Base-by-base conservation (phyloP, 176 grass and related monocot genomes). In the Olyra latifolia region DNA sequence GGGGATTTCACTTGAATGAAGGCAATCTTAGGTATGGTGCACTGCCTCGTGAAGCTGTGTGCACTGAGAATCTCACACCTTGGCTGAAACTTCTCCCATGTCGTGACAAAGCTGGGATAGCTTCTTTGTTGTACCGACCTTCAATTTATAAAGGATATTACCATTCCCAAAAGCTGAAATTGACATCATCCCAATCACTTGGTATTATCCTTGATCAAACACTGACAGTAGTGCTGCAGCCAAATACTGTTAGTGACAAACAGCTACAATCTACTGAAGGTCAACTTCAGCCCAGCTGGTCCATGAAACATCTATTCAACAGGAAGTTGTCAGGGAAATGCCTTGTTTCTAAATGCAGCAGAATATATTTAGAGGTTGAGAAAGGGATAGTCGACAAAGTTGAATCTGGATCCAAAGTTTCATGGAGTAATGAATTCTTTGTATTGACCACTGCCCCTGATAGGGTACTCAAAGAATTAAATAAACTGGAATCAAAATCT, bases 51-150 rank as follows among this genome's bases (percentile, higher is more conserved):
- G 96, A 98, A 74, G 96, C 96, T 27, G 88, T 95, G 17, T 99
- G 96, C 78, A 99, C 96, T 22, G 92, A 99, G 74, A 99, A 99
- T 76, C 88, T 98, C 27, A 99, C 96, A 66, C 96, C 96, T 78
- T 99, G 92, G 92, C 86, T 99, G 80, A 99, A 99, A 84, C 87
- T 95, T 78, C 93, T 99, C 38, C 92, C 96, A 11, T 98, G 96
- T 49, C 88, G 96, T 57, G 96, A 99, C 87, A 99, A 99, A 75
- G 81, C 96, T 69, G 96, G 96, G 19, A 78, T 99, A 48, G 90
- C 96, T 58, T 88, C 86, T 77, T 87, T 99, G 77, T 43, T 98
- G 61, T 89, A 93, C 76, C 93, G 96, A 77, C 92, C 96, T 81
- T 95, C 96, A 43, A 89, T 99, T 76, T 99, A 99, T 57, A 99